Conservation (phyloP, 495 filamentous ascomycete species). For the Bacidia gigantensis region DNA sequence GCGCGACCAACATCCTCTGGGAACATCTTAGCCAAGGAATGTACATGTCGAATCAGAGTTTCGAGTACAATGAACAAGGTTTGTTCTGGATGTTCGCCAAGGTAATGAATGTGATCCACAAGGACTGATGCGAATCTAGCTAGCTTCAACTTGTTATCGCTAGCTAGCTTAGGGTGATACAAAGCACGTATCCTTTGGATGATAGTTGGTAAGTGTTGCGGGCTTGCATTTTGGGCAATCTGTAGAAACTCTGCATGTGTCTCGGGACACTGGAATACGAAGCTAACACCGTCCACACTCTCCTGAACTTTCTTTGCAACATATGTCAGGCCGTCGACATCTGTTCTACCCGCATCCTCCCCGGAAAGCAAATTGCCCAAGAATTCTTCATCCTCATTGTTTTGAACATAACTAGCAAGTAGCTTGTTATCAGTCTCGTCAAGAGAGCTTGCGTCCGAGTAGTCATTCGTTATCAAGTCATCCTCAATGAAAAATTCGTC, state of each 20-base stretch:
- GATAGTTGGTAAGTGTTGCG: conserved; percentile 57
- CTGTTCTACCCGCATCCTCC: conserved; percentile 31
- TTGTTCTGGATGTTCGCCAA: conserved; percentile 37
- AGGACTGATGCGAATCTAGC: conserved; percentile 58
- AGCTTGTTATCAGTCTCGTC: not conserved
- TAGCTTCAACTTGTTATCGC: conserved; percentile 73
- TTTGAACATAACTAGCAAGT: not conserved
- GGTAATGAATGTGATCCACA: conserved; percentile 61
- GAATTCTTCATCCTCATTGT: conserved; percentile 48
- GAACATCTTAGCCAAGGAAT: conserved; percentile 75
- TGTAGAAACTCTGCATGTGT: conserved; percentile 59
- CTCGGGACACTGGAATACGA: conserved; percentile 71
- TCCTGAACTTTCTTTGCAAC: not conserved
- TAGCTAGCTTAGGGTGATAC: conserved; percentile 74
- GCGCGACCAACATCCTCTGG: conserved; percentile 60
- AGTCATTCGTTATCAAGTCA: conserved; percentile 57
- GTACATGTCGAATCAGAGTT: conserved; percentile 60
- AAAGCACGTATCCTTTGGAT: conserved; percentile 77
- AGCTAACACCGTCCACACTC: conserved; percentile 43
- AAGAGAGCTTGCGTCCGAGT: conserved; percentile 16
- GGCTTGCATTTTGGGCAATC: conserved; percentile 42
- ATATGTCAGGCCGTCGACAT: conserved; percentile 9
- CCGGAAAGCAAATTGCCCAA: conserved; percentile 46
- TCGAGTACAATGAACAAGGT: conserved; percentile 50
- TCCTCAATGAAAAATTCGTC: conserved; percentile 87